Evolutionary conservation across 805 yeast genomes (phyloP), one percentile per base, ranked within the genome.

Genomic region (Ogataea nakhonphanomensis): DNA sequence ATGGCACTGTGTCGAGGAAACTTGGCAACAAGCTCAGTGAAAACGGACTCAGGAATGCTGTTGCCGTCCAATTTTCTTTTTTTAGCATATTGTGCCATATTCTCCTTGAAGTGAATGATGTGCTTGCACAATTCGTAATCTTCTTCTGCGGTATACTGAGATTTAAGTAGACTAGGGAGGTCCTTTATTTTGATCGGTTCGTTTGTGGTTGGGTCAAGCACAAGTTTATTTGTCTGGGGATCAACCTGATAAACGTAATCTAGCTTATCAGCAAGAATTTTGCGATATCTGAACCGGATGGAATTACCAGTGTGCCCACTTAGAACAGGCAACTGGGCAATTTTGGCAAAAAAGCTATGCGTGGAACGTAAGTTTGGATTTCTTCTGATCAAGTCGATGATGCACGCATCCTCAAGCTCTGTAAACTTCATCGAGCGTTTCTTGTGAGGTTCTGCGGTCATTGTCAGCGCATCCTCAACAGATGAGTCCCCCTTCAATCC

Each of bases 271-370:
- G 69, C 54, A 11, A 78, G 54, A 21, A 70, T 66, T 17, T 67
- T 71, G 48, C 81, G 67, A 53, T 61, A 78, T 53, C 84, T 69
- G 49, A 74, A 84, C 49, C 95, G 70, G 33, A 84, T 78, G 1
- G 90, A 82, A 49, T 84, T 81, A 9, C 89, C 87, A 0, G 91
- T 81, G 62, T 84, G 93, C 36, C 76, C 76, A 14, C 73, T 70
- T 40, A 84, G 66, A 20, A 51, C 33, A 1, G 58, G 57, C 35
- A 73, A 62, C 22, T 69, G 64, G 0, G 88, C 79, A 50, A 85
- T 76, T 44, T 73, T 78, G 31, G 76, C 77, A 52, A 72, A 84
- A 36, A 84, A 73, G 36, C 74, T 73, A 55, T 83, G 90, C 11
- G 87, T 78, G 8, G 84, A 79, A 51, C 90, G 69, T 48, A 74